Evolutionary conservation across 1,139 yeast species (phyloP), one percentile per base, ranked within the genome.

Genomic region (Yamadazyma friedrichii): DNA sequence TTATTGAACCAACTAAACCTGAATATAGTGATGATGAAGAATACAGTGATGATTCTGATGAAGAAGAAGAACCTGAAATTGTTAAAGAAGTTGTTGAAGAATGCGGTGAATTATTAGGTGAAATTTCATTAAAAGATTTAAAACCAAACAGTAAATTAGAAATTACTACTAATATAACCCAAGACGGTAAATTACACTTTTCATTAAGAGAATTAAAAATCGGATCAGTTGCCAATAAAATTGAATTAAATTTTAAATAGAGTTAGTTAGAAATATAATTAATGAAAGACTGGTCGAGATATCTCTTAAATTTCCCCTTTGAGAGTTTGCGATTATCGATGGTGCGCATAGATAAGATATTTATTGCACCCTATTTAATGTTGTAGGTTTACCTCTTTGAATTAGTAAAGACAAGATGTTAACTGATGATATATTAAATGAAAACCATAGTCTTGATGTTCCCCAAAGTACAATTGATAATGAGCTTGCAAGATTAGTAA

Each of bases 201-300:
- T 79, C 88, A 50, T 96, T 88, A 41, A 84, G 96, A 65, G 93
- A 84, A 63, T 74, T 80, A 60, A 82, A 82, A 65, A 80, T 82
- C 53, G 94, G 91, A 35, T 72, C 72, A 33, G 66, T 63, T 46
- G 76, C 76, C 38, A 78, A 66, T 37, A 77, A 71, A 58, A 80
- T 80, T 44, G 81, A 74, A 54, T 55, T 78, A 35, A 43, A 41
- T 31, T 50, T 49, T 30, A 43, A 48, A 30, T 48, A 49, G 31
- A n/a, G n/a, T n/a, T n/a, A n/a, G n/a, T 31, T 13, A 9, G 20
- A 29, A 33, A 33, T 25, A 33, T 25, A 12, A 32, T 15, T 6
- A 28, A 12, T 28, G 5, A 12, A 28, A 28, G 15, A 11, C 9
- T 25, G 28, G 28, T 25, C 15, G 31, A 28, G 31, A 13, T 28